Base-by-base conservation (phyloP, 805 yeast genomes). In the Kuraishia hungarica region DNA sequence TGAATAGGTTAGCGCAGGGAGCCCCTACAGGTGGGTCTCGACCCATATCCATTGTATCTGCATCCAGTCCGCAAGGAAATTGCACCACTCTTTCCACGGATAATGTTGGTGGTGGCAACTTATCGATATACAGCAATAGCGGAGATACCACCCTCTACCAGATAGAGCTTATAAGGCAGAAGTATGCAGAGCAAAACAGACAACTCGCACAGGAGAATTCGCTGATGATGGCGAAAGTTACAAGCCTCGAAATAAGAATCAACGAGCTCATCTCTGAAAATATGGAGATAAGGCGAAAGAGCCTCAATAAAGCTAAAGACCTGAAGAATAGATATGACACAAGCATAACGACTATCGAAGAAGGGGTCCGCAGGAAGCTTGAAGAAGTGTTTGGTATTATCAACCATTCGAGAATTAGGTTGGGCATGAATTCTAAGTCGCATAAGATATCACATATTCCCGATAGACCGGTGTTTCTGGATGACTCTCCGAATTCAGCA, bases 161-260 rank as follows among this genome's bases (percentile, higher is more conserved):
- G 21, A 49, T 49, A 23, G 51, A 49, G 21, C n/a, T 23, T n/a
- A 49, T 49, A 29, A 22, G 51, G n/a, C 28, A 23, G 11, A 62
- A 67, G 51, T 76, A 72, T 54, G 52, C 65, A 5, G 64, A 63
- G n/a, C 85, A 81, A 61, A 86, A 86, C 66, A 74, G 73, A 54
- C 76, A 78, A n/a, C 67, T 87, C 26, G 89, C 89, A 0, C 80
- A 75, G 58, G 79, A 77, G 52, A 84, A 83, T 63, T 77, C 86
- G 2, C 64, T 73, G 22, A 69, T 85, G 64, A 72, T 78, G 74
- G 64, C 75, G 46, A 79, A 74, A 59, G 71, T 86, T 24, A 66
- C 77, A 2, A 81, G 76, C 28, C 65, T 87, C 64, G 89, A 85
- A 64, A 63, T 68, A 13, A 77, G 73, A 56, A 64, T 83, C 23